phyloP scores from a whole-genome alignment of 2,329 filamentous ascomycete species.

The Trichoderma sp. region DNA sequence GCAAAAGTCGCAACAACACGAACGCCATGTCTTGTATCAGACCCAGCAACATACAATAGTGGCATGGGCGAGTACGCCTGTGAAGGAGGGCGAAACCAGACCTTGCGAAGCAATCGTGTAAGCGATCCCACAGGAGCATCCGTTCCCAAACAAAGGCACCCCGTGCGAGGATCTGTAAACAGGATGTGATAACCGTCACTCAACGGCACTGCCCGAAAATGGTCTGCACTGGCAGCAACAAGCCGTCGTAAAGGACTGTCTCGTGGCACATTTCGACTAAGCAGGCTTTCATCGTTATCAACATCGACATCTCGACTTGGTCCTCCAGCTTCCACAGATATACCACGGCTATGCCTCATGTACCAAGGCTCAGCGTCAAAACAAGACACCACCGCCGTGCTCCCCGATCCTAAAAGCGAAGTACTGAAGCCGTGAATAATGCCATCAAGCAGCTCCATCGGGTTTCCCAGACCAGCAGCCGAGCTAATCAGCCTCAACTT shows the following conservation, averaged over 20 bases:
- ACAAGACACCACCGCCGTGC: constrained; percentile 26
- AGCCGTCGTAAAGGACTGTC: constrained; percentile 31
- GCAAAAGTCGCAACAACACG: constrained; percentile 60
- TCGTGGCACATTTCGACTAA: constrained; percentile 24
- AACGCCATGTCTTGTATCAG: constrained; percentile 59
- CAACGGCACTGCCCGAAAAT: constrained; percentile 64
- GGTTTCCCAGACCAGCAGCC: constrained; percentile 43
- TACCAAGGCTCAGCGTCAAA: constrained; percentile 23
- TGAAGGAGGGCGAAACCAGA: constrained; percentile 49
- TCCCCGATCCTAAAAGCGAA: constrained; percentile 26
- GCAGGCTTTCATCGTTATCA: constrained; percentile 19
- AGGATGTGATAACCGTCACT: constrained; percentile 66
- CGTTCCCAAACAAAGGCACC: constrained; percentile 59
- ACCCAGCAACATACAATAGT: constrained; percentile 55
- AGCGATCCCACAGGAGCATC: constrained; percentile 57
- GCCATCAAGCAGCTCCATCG: constrained; percentile 26
- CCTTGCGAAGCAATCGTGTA: constrained; percentile 57
- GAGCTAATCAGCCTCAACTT: constrained; percentile 66
- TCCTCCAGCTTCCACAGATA: constrained; percentile 1
- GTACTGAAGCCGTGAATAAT: constrained; percentile 30
- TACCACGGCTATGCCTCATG: neutral
- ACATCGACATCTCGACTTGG: neutral
- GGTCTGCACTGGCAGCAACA: constrained; percentile 52
- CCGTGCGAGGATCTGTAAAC: constrained; percentile 62
- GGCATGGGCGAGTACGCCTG: constrained; percentile 41